Evolutionary conservation across 805 yeast species (phyloP), one percentile per base, ranked within the genome.

Genomic region (Kodamaea neixiangensis): DNA sequence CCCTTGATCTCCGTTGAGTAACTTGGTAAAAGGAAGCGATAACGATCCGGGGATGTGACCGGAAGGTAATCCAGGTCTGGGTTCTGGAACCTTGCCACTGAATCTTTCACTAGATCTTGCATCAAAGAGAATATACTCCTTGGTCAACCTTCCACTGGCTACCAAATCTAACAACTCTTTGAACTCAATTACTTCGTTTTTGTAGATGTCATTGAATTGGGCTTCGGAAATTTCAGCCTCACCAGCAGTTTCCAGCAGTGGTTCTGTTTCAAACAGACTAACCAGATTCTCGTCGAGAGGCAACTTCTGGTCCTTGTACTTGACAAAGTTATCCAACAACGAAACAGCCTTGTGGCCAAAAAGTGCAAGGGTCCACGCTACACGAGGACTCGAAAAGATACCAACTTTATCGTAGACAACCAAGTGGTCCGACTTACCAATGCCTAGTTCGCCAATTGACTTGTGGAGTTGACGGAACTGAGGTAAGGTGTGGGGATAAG

Each of bases 401-500:
- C 96, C 96, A 45, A 79, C 78, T 56, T 84, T 83, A 68, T 94
- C 99, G 66, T 94, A 94, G 10, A 94, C 81, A 9, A 94, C 86
- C 37, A 94, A 63, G 11, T 74, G 69, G 57, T 92, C 94, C 46
- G 73, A 44, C 21, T 69, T 69, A 2, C 61, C 56, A 22, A 89
- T 62, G 1, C 94, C 94, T 52, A 89, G 66, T 13, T 77, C 61
- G 9, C 78, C 68, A 58, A 85, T 73, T 13, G 80, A 77, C 4
- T 60, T 44, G 47, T 81, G 80, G 67, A 90, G 93, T 3, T 73
- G 76, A 1, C 68, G 71, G 21, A 72, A 63, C 5, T 76, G 67
- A 1, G 98, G 98, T 10, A 92, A 74, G 97, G 92, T 94, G 62
- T 94, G 98, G 1, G 99, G 97, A 61, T 79, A 92, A 14, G 78